Conservation (phyloP, 1,284 basidiomycete genomes). For the Puccinia coronata region DNA sequence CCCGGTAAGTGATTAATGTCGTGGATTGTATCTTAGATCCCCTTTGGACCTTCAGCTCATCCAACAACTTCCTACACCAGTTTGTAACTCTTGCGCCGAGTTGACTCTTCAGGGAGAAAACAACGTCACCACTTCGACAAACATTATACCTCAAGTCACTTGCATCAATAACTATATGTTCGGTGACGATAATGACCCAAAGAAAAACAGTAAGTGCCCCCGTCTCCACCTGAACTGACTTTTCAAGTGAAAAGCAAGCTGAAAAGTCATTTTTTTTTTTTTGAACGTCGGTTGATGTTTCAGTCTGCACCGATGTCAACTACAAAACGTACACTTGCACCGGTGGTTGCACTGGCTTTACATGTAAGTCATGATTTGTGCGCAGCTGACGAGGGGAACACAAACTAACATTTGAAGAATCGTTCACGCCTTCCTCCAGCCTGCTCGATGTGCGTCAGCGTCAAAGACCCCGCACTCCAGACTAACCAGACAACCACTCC, state of each 20-base stretch:
- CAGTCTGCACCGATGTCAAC: background rate
- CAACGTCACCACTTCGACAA: constrained; percentile 2
- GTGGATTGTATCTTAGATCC: background rate
- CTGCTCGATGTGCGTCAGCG: background rate
- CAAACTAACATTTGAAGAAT: background rate
- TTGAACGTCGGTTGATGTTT: background rate
- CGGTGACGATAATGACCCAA: constrained; percentile 10
- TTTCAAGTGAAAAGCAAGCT: no score
- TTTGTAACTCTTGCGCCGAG: constrained; percentile 23
- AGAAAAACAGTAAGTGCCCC: constrained; percentile 20
- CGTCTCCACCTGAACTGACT: no score
- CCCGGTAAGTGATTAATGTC: constrained; percentile 1
- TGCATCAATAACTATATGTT: constrained; percentile 30
- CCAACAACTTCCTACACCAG: background rate
- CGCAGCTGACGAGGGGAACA: background rate
- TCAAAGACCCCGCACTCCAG: background rate
- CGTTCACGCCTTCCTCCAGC: background rate
- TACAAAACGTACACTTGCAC: background rate
- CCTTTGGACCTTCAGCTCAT: background rate
- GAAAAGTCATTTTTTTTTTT: no score
- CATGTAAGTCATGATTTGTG: background rate
- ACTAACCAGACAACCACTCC: background rate
- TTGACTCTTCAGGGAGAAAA: constrained; percentile 27
- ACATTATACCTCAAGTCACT: constrained; percentile 15
- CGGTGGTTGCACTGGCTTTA: background rate